Evolutionary conservation across 768 basidiomycete genomes (phyloP).

Genomic region (Lepiota venenata): DNA sequence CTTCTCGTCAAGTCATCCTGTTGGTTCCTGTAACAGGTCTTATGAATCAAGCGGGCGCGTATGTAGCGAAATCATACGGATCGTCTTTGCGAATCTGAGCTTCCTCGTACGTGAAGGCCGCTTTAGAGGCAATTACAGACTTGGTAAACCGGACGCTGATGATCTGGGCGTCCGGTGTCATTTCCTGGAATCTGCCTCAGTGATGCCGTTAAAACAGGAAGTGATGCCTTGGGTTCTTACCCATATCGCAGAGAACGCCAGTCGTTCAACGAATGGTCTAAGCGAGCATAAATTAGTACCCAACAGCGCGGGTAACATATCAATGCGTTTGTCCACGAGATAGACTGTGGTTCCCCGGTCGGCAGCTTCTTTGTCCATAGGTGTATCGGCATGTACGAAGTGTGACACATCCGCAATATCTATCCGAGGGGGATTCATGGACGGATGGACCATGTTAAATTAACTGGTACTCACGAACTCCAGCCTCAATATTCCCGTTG

Average conservation of each 20-base stretch:
- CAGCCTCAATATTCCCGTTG: slow-evolving; percentile 95
- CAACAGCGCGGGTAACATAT: slow-evolving; percentile 92
- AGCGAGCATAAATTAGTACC: slow-evolving; percentile 97
- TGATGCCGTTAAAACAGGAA: not conserved
- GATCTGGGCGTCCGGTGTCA: slow-evolving; percentile 86
- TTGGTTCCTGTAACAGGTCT: slow-evolving; percentile 45
- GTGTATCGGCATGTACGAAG: slow-evolving; percentile 89
- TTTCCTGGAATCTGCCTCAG: slow-evolving; percentile 54
- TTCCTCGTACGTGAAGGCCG: slow-evolving; percentile 95
- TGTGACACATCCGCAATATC: slow-evolving; percentile 99
- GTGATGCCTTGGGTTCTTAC: slow-evolving; percentile 34
- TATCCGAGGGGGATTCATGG: slow-evolving; percentile 24
- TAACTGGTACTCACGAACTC: slow-evolving; percentile 77
- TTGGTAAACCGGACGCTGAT: slow-evolving; percentile 90
- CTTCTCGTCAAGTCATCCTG: slow-evolving; percentile 81
- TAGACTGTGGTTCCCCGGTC: slow-evolving; percentile 96
- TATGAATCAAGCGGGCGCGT: not conserved
- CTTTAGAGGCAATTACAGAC: slow-evolving; percentile 95
- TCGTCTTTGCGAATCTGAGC: slow-evolving; percentile 95
- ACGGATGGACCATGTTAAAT: not conserved
- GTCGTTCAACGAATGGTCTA: slow-evolving; percentile 85
- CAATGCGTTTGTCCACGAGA: slow-evolving; percentile 96
- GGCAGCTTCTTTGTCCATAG: slow-evolving; percentile 97
- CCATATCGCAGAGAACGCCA: slow-evolving; percentile 97
- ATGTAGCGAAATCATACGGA: slow-evolving; percentile 46